A percentile compares a stretch with the other conserved stretches of the same genome.
These are phyloP conservation scores for Fusarium sterilihyphosum DNA, from an alignment of 2,329 filamentous ascomycete species.

Conservation along the genomic window DNA sequence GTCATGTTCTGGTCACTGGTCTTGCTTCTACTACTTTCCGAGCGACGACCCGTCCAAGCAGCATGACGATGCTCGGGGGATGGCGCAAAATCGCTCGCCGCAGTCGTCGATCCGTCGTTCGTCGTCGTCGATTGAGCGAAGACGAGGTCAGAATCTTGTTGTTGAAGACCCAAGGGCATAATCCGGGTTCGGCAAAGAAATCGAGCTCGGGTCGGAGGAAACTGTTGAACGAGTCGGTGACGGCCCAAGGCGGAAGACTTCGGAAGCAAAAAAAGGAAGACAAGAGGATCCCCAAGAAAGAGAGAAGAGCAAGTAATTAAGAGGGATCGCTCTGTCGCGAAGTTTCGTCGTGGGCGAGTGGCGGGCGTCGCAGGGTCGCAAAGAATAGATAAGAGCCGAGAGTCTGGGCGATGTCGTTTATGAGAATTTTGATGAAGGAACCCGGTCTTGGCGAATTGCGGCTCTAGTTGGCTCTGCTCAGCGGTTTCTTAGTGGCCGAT, in stretches of 20 bases:
- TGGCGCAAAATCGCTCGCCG: slow-evolving; percentile 36
- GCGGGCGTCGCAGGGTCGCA: slow-evolving; percentile 28
- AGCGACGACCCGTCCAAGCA: slow-evolving; percentile 39
- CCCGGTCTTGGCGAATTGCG: slow-evolving; percentile 26
- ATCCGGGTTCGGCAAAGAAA: slow-evolving; percentile 18
- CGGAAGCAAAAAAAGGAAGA: slow-evolving; percentile 12
- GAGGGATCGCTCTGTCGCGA: slow-evolving; percentile 18
- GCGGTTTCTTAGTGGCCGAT: slow-evolving; percentile 23
- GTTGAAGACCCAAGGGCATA: slow-evolving; percentile 42
- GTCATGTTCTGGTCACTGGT: slow-evolving; percentile 48
- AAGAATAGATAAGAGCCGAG: slow-evolving; percentile 18
- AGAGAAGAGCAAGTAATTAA: background rate
- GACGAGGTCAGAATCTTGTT: slow-evolving; percentile 38
- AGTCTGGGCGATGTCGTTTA: slow-evolving; percentile 27
- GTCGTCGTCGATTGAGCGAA: slow-evolving; percentile 35
- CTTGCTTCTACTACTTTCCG: slow-evolving; percentile 41
- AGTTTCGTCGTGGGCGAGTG: background rate
- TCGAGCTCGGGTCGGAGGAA: slow-evolving; percentile 6
- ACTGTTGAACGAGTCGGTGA: slow-evolving; percentile 13
- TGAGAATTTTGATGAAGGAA: slow-evolving; percentile 34
- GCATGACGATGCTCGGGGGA: slow-evolving; percentile 48
- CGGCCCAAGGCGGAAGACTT: slow-evolving; percentile 17
- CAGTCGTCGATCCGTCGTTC: slow-evolving; percentile 27
- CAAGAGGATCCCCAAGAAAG: slow-evolving; percentile 20
- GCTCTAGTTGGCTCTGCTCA: slow-evolving; percentile 26